phyloP scores from a whole-genome alignment of 2,329 filamentous ascomycete genomes.

The Phaeophleospora eucalypticola region DNA sequence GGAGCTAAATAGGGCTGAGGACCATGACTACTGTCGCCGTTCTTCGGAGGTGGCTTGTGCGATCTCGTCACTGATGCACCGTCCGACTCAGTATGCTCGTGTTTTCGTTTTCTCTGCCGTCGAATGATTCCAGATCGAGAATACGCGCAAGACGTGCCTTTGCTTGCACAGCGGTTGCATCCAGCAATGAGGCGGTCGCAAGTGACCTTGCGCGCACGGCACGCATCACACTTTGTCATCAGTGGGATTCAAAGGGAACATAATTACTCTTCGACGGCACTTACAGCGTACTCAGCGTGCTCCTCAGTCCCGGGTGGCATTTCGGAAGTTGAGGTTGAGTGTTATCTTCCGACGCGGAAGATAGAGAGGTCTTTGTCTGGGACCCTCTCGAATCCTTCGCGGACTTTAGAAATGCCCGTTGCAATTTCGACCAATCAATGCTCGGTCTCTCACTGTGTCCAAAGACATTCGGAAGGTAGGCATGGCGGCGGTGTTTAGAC shows the following conservation, averaged over 20 bases:
- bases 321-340: background rate
- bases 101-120: conserved; percentile 15
- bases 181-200: conserved; percentile 13
- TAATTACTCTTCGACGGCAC: background rate
- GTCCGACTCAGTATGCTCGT: background rate
- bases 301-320: background rate
- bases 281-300: background rate
- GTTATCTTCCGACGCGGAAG: background rate
- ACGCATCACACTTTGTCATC: background rate
- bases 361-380: background rate
- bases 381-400: no score
- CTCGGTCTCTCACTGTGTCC: no score
- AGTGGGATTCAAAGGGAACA: background rate
- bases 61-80: background rate
- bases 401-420: no score
- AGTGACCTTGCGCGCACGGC: conserved; percentile 2
- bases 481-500: no score
- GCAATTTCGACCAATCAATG: no score
- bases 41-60: background rate
- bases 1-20: conserved; percentile 9
- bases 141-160: conserved; percentile 12
- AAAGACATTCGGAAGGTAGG: no score
- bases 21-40: background rate
- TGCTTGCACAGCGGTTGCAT: conserved; percentile 14
- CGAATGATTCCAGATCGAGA: conserved; percentile 21